Conservation (phyloP, 179 eudicot genomes). For the Camellia oleifera region DNA sequence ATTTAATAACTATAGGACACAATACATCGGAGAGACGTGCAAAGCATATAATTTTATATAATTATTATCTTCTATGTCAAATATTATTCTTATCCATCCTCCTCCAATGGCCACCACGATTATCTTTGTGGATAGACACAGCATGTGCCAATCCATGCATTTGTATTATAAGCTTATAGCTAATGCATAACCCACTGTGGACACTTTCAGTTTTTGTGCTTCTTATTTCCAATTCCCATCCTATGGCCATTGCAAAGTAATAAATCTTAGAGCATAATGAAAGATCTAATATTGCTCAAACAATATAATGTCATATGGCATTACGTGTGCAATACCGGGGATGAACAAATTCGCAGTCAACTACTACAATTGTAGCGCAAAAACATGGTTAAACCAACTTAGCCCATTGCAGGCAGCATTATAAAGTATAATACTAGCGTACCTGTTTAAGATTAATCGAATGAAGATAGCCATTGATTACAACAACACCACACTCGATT, state of each 20-base stretch:
- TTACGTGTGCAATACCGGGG: neutral
- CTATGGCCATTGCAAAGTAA: neutral
- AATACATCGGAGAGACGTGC: no score
- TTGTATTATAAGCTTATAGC: neutral
- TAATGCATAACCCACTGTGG: neutral
- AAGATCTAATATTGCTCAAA: neutral
- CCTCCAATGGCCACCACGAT: neutral
- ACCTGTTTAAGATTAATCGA: slow-evolving; percentile 91
- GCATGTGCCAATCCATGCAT: neutral
- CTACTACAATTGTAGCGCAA: neutral
- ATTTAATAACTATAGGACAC: no score
- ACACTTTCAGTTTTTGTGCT: neutral
- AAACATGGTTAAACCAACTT: neutral
- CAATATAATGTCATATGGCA: neutral
- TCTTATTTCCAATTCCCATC: neutral
- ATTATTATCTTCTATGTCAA: neutral
- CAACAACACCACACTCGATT: slow-evolving; percentile 64
- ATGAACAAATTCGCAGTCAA: neutral
- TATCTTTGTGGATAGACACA: neutral
- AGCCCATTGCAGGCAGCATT: neutral
- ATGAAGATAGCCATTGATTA: slow-evolving; percentile 90
- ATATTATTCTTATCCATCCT: neutral
- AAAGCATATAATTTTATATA: no score
- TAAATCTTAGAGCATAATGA: neutral
- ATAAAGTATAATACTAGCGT: neutral